A percentile compares a stretch with the other conserved stretches of the same genome.
phyloP scores from a whole-genome alignment of 768 basidiomycete genomes.

The Hydnum rufescens region DNA sequence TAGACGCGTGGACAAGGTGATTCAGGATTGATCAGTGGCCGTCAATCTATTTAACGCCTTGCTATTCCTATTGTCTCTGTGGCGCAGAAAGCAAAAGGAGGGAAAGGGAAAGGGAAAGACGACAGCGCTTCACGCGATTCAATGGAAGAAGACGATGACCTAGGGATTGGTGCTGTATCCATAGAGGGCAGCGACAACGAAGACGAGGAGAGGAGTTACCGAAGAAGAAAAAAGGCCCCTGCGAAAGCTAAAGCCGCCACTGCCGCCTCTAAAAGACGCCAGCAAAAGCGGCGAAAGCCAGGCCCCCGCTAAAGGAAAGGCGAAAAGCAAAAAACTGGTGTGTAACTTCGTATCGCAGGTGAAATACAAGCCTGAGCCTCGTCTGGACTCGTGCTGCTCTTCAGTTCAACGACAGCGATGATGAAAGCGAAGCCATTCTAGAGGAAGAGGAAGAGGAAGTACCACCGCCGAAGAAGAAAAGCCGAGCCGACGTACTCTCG shows the following conservation, averaged over 20 bases:
- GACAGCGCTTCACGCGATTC: slow-evolving; percentile 40
- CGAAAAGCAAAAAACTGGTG: slow-evolving; percentile 29
- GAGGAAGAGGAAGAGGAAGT: slow-evolving; percentile 34
- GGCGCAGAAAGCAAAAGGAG: slow-evolving; percentile 32
- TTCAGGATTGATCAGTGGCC: not conserved
- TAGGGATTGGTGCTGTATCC: slow-evolving; percentile 35
- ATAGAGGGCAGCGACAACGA: slow-evolving; percentile 25
- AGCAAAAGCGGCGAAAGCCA: slow-evolving; percentile 16
- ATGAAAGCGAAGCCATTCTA: slow-evolving; percentile 26
- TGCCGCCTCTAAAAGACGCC: slow-evolving; percentile 20
- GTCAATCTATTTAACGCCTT: not conserved
- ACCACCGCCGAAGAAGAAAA: slow-evolving; percentile 25
- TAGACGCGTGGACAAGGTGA: slow-evolving; percentile 29
- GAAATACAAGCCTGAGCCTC: not conserved
- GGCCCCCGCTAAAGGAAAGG: slow-evolving; percentile 16
- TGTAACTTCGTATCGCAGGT: slow-evolving; percentile 1
- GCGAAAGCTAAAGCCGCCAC: slow-evolving; percentile 14
- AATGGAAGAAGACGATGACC: slow-evolving; percentile 43
- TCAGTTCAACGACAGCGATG: slow-evolving; percentile 14
- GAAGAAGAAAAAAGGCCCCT: slow-evolving; percentile 15
- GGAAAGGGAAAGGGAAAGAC: slow-evolving; percentile 27
- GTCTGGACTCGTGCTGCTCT: slow-evolving; percentile 23
- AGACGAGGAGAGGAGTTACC: slow-evolving; percentile 13
- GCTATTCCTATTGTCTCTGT: not conserved
- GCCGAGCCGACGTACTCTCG: slow-evolving; percentile 47